Conservation (phyloP, 2,329 filamentous ascomycete genomes). For the Domatiomyces catenatus region DNA sequence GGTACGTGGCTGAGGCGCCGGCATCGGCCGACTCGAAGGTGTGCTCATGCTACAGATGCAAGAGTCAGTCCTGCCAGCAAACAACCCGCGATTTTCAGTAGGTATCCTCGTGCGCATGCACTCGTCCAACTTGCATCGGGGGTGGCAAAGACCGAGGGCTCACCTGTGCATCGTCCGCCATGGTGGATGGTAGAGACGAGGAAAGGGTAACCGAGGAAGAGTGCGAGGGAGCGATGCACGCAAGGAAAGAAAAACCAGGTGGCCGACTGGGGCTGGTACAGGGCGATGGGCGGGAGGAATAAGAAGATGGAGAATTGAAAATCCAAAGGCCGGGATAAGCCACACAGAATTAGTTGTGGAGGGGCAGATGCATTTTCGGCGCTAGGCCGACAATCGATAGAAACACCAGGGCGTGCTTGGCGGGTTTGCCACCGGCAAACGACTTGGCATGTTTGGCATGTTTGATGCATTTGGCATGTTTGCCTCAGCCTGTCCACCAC, state of each 20-base stretch:
- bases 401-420: neutral
- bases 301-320: neutral
- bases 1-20: slow-evolving; percentile 84
- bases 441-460: neutral
- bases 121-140: neutral
- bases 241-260: neutral
- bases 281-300: neutral
- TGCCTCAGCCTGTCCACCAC: too few species aligned
- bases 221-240: neutral
- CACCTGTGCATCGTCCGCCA: slow-evolving; percentile 1
- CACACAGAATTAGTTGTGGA: neutral
- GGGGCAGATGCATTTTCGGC: neutral
- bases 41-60: slow-evolving; percentile 44
- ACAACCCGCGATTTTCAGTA: neutral
- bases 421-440: neutral
- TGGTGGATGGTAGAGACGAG: neutral
- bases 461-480: too few species aligned
- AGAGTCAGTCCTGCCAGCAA: neutral
- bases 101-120: neutral
- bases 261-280: neutral
- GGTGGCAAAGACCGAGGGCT: neutral
- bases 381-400: neutral
- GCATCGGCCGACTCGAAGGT: slow-evolving; percentile 90
- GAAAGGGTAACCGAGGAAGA: neutral
- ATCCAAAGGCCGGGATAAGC: neutral